Conservation (phyloP, 1,284 basidiomycete genomes). For the Vanrija sp. region DNA sequence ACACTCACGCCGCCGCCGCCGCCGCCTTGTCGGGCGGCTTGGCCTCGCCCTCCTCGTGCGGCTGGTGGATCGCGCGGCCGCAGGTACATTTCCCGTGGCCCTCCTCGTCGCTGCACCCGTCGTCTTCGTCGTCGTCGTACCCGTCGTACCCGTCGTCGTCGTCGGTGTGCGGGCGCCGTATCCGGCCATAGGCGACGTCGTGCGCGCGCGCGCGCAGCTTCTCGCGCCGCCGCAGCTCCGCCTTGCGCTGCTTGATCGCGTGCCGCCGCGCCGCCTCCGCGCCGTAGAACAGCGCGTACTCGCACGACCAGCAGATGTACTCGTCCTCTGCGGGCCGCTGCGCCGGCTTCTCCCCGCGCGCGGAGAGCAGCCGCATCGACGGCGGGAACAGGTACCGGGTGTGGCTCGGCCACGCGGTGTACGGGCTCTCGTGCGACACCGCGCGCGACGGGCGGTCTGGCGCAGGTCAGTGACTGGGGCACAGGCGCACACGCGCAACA, state of each 20-base stretch:
- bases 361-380: slow-evolving; percentile 29
- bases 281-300: slow-evolving; percentile 78
- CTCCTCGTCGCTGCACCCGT: slow-evolving; percentile 11
- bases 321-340: slow-evolving; percentile 62
- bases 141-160: not conserved
- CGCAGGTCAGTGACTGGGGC: not conserved
- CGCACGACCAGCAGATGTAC: slow-evolving; percentile 85
- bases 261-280: slow-evolving; percentile 60
- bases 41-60: not conserved
- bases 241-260: slow-evolving; percentile 69
- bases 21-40: slow-evolving; percentile 7
- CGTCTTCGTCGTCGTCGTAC: slow-evolving; percentile 1
- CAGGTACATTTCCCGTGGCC: slow-evolving; percentile 7
- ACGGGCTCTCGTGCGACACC: slow-evolving; percentile 26
- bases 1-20: not conserved
- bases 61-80: slow-evolving; percentile 6
- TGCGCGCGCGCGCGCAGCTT: slow-evolving; percentile 70
- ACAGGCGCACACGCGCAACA: no score
- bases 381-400: slow-evolving; percentile 43
- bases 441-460: slow-evolving; percentile 44
- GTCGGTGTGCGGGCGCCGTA: slow-evolving; percentile 2
- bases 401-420: slow-evolving; percentile 35
- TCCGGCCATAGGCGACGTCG: slow-evolving; percentile 46
- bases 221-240: slow-evolving; percentile 67
- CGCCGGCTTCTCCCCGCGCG: slow-evolving; percentile 21